These are phyloP conservation scores for Massarina eburnea DNA, from an alignment of 2,329 filamentous ascomycete genomes.

Conservation along the genomic window DNA sequence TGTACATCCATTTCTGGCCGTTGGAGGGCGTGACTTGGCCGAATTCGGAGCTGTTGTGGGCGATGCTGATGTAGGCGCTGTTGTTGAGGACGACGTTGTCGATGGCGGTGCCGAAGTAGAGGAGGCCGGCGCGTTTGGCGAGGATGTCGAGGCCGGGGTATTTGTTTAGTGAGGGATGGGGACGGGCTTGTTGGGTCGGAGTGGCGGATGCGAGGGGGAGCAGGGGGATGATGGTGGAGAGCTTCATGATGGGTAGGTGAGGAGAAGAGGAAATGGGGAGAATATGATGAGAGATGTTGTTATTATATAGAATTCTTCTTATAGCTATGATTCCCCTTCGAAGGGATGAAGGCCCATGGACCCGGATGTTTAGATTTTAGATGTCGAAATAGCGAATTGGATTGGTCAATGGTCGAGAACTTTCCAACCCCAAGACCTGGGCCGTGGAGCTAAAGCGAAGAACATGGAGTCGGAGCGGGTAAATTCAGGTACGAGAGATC, in stretches of 20 bases:
- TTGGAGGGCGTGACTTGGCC: slow-evolving; percentile 68
- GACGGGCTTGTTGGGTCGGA: slow-evolving; percentile 15
- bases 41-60: slow-evolving; percentile 60
- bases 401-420: slow-evolving; percentile 14
- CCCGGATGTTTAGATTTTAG: slow-evolving; percentile 13
- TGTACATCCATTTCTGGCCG: slow-evolving; percentile 65
- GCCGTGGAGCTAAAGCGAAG: slow-evolving; percentile 7
- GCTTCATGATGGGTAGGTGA: slow-evolving; percentile 26
- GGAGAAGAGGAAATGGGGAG: neutral
- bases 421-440: slow-evolving; percentile 14
- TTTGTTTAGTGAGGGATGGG: slow-evolving; percentile 15
- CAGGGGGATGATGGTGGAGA: slow-evolving; percentile 16
- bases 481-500: slow-evolving; percentile 17
- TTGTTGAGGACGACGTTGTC: slow-evolving; percentile 55
- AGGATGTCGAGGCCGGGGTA: slow-evolving; percentile 52
- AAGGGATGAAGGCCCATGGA: slow-evolving; percentile 6
- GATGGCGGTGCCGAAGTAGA: slow-evolving; percentile 61
- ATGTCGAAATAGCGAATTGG: slow-evolving; percentile 16
- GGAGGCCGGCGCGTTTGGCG: slow-evolving; percentile 57
- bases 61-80: slow-evolving; percentile 56
- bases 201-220: slow-evolving; percentile 21
- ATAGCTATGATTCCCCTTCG: slow-evolving; percentile 1
- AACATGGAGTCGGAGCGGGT: slow-evolving; percentile 17
- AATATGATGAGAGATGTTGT: neutral
- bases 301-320: slow-evolving; percentile 11